A percentile compares a stretch with the other conserved stretches of the same genome.
Conservation (phyloP, 768 basidiomycete genomes). For the Hericium coralloides region DNA sequence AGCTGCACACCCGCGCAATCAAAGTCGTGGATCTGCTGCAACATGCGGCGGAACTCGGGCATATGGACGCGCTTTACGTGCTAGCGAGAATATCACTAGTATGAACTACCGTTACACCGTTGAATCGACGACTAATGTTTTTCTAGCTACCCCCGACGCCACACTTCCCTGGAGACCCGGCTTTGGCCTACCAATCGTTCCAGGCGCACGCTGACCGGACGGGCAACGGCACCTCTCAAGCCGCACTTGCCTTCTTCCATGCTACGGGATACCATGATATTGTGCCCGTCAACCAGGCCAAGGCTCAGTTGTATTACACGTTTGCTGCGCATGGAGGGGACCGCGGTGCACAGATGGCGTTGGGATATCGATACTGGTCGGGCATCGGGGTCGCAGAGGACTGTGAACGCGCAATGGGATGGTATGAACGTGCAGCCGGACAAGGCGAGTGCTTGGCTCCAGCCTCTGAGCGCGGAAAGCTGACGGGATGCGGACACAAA, state of each 20-base stretch:
- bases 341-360: constrained; percentile 83
- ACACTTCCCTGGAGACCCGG: constrained; percentile 54
- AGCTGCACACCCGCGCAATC: constrained; percentile 60
- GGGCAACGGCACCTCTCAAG: constrained; percentile 84
- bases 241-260: constrained; percentile 80
- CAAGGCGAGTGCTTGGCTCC: constrained; percentile 40
- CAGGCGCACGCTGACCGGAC: constrained; percentile 53
- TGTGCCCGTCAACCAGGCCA: constrained; percentile 59
- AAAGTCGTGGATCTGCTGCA: constrained; percentile 76
- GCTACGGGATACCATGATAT: constrained; percentile 72
- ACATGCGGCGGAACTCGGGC: constrained; percentile 74
- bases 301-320: constrained; percentile 87
- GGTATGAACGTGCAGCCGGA: constrained; percentile 88
- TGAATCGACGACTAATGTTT: constrained; percentile 5
- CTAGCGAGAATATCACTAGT: constrained; percentile 64
- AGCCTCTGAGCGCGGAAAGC: not conserved
- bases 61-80: constrained; percentile 62
- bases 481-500: constrained; percentile 17
- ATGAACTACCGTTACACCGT: constrained; percentile 12
- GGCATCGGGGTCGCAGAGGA: constrained; percentile 88
- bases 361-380: constrained; percentile 92
- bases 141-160: constrained; percentile 64
- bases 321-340: constrained; percentile 87
- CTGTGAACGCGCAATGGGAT: constrained; percentile 74
- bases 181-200: constrained; percentile 56